Evolutionary conservation across 768 basidiomycete genomes (phyloP), one percentile per base, ranked within the genome.

Genomic region (Xerocomellus intermedius): DNA sequence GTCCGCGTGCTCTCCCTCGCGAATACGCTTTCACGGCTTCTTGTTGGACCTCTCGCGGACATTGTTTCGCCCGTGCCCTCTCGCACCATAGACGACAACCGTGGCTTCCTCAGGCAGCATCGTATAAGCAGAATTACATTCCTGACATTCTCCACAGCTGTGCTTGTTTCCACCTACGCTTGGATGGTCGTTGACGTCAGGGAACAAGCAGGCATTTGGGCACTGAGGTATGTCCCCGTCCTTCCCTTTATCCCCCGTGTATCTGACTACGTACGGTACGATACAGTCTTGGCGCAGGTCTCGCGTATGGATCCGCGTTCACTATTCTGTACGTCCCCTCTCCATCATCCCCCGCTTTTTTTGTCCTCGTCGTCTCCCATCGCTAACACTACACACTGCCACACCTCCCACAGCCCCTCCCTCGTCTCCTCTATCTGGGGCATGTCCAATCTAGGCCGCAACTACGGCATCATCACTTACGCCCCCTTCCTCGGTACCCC

Each of bases 401-500:
- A 14, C n/a, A 22, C 7, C 33, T 37, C n/a, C 2, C 32, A 24
- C 45, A 69, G 62, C 13, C 89, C 91, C 2, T 83, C 87, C 50
- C 77, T 93, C 28, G 71, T 90, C 5, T 82, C 85, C 3, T 77
- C 85, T 1, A 76, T 87, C 22, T 93, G 89, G 87, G 91, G 91
- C 13, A 66, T 78, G 26, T 64, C 75, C n/a, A 79, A 89, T 57
- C 73, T 85, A 5, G 91, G 84, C 9, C 82, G 91, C 53, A 93
- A 93, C 68, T 92, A 83, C 55, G 89, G 89, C 24, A 69, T 89
- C 36, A 64, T 90, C 52, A 82, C 86, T 45, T 90, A 89, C 60
- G 84, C 89, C 0, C 85, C 89, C 5, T 87, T 91, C 68, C 68
- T 83, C 24, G 90, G 89, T 6, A 90, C 89, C 0, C 82, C 88